Conservation (phyloP, 2,329 filamentous ascomycete genomes). For the Massarina eburnea region DNA sequence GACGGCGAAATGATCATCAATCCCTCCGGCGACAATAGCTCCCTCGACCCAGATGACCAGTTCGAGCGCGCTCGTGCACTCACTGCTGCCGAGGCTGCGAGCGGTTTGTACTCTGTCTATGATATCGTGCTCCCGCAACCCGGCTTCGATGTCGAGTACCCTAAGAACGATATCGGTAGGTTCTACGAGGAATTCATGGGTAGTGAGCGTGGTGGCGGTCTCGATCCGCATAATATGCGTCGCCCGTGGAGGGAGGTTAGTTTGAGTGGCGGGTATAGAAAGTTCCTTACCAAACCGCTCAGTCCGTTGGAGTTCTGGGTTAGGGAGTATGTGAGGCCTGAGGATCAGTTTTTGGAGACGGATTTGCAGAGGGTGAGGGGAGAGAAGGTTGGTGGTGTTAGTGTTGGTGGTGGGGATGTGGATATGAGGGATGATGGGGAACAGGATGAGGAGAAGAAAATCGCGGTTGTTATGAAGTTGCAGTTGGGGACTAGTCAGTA, state of each 20-base stretch:
- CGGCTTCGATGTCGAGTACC: constrained; percentile 87
- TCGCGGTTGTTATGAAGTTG: constrained; percentile 72
- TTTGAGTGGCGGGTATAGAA: constrained; percentile 84
- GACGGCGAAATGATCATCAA: constrained; percentile 68
- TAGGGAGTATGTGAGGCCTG: constrained; percentile 66
- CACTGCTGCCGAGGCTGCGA: constrained; percentile 73
- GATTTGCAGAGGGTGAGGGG: constrained; percentile 70
- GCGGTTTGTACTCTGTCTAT: constrained; percentile 76
- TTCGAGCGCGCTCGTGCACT: constrained; percentile 73
- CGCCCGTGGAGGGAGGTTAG: constrained; percentile 84
- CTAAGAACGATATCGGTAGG: constrained; percentile 76
- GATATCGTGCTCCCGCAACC: constrained; percentile 92
- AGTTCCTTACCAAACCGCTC: constrained; percentile 73
- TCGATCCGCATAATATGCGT: constrained; percentile 86
- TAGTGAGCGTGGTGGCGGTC: constrained; percentile 70
- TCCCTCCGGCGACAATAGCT: constrained; percentile 59
- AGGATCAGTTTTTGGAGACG: constrained; percentile 85
- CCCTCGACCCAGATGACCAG: constrained; percentile 55
- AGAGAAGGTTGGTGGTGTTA: constrained; percentile 20
- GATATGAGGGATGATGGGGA: constrained; percentile 18
- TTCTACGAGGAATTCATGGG: constrained; percentile 89
- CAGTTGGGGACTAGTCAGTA: constrained; percentile 79
- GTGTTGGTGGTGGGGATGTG: constrained; percentile 29
- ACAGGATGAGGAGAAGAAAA: constrained; percentile 47
- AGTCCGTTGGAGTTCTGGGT: constrained; percentile 67